Conservation (phyloP, 352 stramenopile species). For the Globisporangium spiculum region DNA sequence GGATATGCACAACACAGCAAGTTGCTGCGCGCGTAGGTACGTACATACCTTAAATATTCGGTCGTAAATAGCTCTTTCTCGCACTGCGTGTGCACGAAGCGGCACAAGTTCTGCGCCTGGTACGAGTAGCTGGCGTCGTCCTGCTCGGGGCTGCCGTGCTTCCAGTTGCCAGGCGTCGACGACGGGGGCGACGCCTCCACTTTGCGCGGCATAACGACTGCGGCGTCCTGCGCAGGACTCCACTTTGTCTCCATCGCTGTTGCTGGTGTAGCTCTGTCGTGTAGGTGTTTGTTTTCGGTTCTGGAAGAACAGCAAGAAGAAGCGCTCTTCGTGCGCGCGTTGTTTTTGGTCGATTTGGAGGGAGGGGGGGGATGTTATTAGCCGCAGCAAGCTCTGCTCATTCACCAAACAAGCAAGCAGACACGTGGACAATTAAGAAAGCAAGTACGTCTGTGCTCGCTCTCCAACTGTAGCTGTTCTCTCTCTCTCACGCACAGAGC, state of each 20-base stretch:
- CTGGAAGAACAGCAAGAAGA: neutral
- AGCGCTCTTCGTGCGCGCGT: neutral
- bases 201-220: neutral
- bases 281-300: neutral
- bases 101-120: constrained; percentile 19
- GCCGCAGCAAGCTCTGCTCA: neutral
- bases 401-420: neutral
- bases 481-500: neutral
- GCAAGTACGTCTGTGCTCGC: neutral
- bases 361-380: neutral
- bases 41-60: constrained; percentile 63
- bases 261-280: neutral
- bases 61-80: constrained; percentile 70
- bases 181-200: neutral
- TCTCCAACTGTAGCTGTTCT: neutral
- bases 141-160: constrained; percentile 27
- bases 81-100: constrained; percentile 71
- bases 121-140: constrained; percentile 22
- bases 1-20: neutral
- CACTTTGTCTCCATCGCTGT: constrained; percentile 5
- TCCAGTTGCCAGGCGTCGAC: neutral
- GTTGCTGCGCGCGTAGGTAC: constrained; percentile 18
- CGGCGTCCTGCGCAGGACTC: neutral
- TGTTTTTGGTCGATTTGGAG: neutral
- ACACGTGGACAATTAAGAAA: neutral